phyloP scores from a whole-genome alignment of 2,329 filamentous ascomycete species.

The Coniochaeta sp. region DNA sequence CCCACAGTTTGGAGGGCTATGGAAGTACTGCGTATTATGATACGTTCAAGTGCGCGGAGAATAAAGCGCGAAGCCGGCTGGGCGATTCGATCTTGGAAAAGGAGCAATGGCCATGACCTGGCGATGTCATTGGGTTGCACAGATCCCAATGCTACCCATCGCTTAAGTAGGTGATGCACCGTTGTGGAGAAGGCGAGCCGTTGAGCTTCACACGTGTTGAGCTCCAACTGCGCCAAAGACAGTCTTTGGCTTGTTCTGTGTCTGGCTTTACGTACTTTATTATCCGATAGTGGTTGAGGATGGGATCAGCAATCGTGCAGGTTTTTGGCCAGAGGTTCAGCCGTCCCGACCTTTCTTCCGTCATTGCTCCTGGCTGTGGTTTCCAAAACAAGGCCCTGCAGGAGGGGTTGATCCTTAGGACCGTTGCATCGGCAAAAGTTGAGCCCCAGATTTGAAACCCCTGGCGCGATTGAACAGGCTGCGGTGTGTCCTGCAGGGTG shows the following conservation, averaged over 20 bases:
- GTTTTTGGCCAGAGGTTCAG: background rate
- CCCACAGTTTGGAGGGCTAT: background rate
- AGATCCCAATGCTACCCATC: background rate
- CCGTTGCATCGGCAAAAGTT: constrained; percentile 2
- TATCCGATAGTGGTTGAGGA: background rate
- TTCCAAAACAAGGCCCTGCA: background rate
- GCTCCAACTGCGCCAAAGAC: background rate
- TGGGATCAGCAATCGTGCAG: background rate
- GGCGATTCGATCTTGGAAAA: background rate
- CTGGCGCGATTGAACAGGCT: background rate
- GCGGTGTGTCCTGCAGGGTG: background rate
- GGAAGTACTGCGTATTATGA: too few relatives aligned
- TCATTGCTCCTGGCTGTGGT: background rate
- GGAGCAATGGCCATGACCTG: background rate
- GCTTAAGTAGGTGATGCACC: background rate
- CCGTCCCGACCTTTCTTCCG: background rate
- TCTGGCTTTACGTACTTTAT: background rate
- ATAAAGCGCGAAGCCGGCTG: background rate
- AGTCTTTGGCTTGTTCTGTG: background rate
- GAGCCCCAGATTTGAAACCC: background rate
- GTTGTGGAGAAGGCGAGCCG: background rate
- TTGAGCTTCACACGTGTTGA: background rate
- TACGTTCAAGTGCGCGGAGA: too few relatives aligned
- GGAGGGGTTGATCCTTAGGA: background rate
- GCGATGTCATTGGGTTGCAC: constrained; percentile 2